These are phyloP conservation scores for Rosa hybrid DNA, from an alignment of 331 rosid species.

Conservation along the genomic window DNA sequence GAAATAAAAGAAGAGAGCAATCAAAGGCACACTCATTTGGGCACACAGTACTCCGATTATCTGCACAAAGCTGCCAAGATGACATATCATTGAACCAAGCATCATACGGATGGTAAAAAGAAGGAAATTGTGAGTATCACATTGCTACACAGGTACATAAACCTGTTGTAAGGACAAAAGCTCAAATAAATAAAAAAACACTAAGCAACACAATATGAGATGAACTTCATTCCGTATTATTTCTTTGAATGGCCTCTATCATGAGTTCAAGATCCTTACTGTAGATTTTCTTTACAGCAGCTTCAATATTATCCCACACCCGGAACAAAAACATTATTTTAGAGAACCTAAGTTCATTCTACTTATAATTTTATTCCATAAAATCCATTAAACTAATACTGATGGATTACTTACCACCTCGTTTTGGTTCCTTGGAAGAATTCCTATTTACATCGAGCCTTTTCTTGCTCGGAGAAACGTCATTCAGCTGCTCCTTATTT, in stretches of 20 bases:
- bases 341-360: no score
- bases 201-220: conserved; percentile 1
- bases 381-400: background rate
- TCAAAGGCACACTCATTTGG: conserved; percentile 37
- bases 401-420: conserved; percentile 40
- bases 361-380: no score
- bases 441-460: conserved; percentile 41
- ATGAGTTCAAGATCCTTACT: conserved; percentile 57
- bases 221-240: conserved; percentile 52
- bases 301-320: no score
- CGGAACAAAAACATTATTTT: no score
- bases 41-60: conserved; percentile 55
- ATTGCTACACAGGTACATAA: background rate
- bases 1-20: no score
- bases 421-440: conserved; percentile 45
- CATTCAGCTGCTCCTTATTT: conserved; percentile 46
- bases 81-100: conserved; percentile 54
- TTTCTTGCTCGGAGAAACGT: conserved; percentile 54
- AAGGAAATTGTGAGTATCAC: background rate
- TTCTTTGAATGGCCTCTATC: conserved; percentile 69
- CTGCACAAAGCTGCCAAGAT: conserved; percentile 63
- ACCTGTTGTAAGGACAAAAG: background rate
- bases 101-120: conserved; percentile 46
- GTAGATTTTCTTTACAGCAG: conserved; percentile 62
- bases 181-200: background rate